Conservation (phyloP, 2,329 filamentous ascomycete species). For the Phaeosphaeria sp. region DNA sequence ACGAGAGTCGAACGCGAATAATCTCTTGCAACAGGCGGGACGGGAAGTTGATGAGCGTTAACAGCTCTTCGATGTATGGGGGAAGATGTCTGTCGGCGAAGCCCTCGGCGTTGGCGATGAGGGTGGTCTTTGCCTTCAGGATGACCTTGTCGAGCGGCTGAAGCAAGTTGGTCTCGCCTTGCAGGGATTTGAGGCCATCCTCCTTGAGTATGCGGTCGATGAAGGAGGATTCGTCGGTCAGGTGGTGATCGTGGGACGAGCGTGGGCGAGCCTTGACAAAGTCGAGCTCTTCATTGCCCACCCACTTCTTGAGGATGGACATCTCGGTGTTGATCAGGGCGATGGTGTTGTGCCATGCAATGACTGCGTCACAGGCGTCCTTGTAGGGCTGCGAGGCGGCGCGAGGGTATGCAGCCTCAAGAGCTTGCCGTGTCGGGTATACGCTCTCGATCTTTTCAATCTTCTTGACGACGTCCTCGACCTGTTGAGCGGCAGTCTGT, state of each 20-base stretch:
- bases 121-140: conserved; percentile 87
- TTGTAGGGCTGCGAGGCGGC: conserved; percentile 78
- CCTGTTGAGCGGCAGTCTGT: conserved; percentile 85
- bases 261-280: conserved; percentile 78
- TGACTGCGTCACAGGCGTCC: conserved; percentile 84
- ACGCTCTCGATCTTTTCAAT: conserved; percentile 87
- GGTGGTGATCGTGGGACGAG: conserved; percentile 72
- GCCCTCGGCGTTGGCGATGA: conserved; percentile 83
- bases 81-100: conserved; percentile 91
- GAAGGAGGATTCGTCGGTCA: conserved; percentile 90
- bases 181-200: conserved; percentile 89
- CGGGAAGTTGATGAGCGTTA: conserved; percentile 96
- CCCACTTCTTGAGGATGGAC: conserved; percentile 90
- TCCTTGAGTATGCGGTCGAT: conserved; percentile 94
- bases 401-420: conserved; percentile 76
- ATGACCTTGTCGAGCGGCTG: conserved; percentile 84
- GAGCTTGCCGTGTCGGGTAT: conserved; percentile 79
- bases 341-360: conserved; percentile 97
- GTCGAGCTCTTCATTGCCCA: conserved; percentile 93
- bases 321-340: conserved; percentile 95
- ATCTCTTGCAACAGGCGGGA: conserved; percentile 96
- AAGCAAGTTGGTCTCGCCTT: conserved; percentile 84
- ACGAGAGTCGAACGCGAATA: conserved; percentile 87
- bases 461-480: conserved; percentile 85
- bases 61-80: conserved; percentile 93